Conservation (phyloP, 2,329 filamentous ascomycete genomes). For the Cladorrhinum sp. region DNA sequence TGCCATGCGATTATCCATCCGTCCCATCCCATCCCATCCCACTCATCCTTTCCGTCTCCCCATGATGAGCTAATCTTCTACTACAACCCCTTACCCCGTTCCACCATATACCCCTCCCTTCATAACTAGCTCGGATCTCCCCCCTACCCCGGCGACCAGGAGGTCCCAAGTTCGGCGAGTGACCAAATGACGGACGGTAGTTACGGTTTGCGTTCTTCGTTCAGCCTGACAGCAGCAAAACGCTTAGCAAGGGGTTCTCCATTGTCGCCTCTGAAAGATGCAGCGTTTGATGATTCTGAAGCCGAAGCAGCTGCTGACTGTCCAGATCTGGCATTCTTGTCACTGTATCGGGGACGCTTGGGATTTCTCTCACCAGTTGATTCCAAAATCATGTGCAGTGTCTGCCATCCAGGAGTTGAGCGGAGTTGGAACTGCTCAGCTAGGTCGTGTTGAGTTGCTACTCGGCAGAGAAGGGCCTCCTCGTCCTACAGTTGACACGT, state of each 20-base stretch:
- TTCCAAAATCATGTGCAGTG: constrained; percentile 86
- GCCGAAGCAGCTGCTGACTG: constrained; percentile 19
- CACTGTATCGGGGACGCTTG: constrained; percentile 59
- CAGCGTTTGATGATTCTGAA: constrained; percentile 28
- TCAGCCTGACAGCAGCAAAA: constrained; percentile 65
- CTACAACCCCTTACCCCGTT: neutral
- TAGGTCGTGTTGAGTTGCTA: constrained; percentile 77
- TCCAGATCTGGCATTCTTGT: constrained; percentile 27
- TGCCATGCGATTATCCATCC: neutral
- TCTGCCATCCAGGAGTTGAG: constrained; percentile 89
- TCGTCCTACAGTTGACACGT: constrained; percentile 66
- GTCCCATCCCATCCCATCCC: neutral
- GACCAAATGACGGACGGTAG: neutral
- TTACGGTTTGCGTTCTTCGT: constrained; percentile 33
- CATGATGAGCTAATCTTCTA: neutral
- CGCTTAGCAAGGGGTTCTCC: constrained; percentile 62
- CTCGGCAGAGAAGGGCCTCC: constrained; percentile 77
- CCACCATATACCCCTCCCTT: neutral
- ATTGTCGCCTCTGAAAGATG: constrained; percentile 32
- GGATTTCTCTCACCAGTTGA: constrained; percentile 95
- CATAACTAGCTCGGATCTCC: neutral
- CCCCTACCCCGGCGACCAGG: neutral
- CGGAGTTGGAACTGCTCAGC: constrained; percentile 79
- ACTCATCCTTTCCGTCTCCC: neutral
- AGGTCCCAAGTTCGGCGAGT: neutral